Percentiles rank a stretch among this genome's conserved stretches.
Evolutionary conservation across 176 grass and related monocot species (phyloP).

Genomic region (Eragrostis nindensis): DNA sequence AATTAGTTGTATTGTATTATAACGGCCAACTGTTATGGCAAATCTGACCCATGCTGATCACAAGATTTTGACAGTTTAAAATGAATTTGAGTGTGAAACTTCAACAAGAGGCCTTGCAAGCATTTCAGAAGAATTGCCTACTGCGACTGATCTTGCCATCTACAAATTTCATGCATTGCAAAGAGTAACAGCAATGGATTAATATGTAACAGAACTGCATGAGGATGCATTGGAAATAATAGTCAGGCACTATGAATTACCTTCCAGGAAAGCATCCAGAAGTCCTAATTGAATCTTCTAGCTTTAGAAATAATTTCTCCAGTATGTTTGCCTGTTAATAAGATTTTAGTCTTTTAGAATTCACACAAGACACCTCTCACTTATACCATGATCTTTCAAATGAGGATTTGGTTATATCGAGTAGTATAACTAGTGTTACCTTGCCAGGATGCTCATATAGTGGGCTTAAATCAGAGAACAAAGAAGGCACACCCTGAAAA

Average conservation of each 20-base stretch:
- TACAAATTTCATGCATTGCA: constrained; percentile 4
- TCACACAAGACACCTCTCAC: constrained; percentile 9
- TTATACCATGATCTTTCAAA: constrained; percentile 18
- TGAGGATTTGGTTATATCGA: constrained; percentile 22
- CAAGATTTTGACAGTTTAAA: constrained; percentile 23
- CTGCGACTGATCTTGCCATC: background rate
- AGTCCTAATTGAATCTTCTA: constrained; percentile 78
- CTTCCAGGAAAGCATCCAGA: constrained; percentile 94
- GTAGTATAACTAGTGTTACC: constrained; percentile 57
- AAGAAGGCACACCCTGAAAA: constrained; percentile 88
- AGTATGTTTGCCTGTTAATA: constrained; percentile 81
- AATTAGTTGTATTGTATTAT: background rate
- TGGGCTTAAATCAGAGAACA: constrained; percentile 94
- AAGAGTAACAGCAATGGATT: constrained; percentile 2
- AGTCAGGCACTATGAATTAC: constrained; percentile 50
- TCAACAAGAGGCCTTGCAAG: constrained; percentile 6
- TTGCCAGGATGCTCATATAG: constrained; percentile 90
- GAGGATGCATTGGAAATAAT: constrained; percentile 11
- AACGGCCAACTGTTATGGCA: background rate
- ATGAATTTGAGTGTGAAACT: constrained; percentile 1
- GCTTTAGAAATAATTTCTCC: constrained; percentile 90
- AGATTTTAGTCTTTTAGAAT: constrained; percentile 27
- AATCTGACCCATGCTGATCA: background rate
- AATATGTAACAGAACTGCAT: background rate
- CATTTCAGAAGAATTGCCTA: background rate